Evolutionary conservation across 139 green algal species (phyloP), one percentile per base, ranked within the genome.

Genomic region (Astrephomene gubernaculifera): DNA sequence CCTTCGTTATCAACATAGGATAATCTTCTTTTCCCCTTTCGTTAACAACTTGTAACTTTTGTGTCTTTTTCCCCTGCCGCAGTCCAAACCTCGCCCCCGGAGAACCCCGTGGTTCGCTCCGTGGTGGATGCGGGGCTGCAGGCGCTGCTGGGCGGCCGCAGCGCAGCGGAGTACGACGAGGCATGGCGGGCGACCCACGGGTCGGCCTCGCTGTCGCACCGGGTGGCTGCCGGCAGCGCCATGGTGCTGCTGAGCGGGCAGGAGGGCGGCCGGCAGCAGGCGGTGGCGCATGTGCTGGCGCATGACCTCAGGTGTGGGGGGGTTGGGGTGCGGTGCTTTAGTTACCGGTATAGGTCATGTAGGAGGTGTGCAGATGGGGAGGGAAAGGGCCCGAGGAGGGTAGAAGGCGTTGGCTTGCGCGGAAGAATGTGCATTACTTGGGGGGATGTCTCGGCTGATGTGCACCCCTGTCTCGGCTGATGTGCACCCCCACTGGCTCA

Each of bases 161-260:
- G 69, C 6, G 72, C 76, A 0, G 54, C 38, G 38, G 33, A 54
- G 1, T 93, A 89, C 84, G 73, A 86, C 21, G 73, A 81, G 36
- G 71, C 33, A 0, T 97, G 87, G 82, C 74, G 78, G 22, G 69
- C 38, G 39, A 27, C 70, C 19, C 87, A 94, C 68, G 89, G 67
- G 27, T 31, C 31, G 64, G 61, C 39, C 44, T 90, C 83, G 19
- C 72, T 96, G 80, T 52, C 78, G 31, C 89, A 93, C 49, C 64
- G 84, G 29, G 71, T 90, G 43, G 91, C 92, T 17, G 92, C 86
- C 45, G 93, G 87, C 21, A 86, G 93, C 78, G 81, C 89, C 69
- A 45, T 71, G 53, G 82, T 90, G 25, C 61, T 91, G 29, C 63
- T 95, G 78, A 60, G n/a, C 14, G 67, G 68, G 39, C 1, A 9